phyloP scores from a whole-genome alignment of 331 rosid species.

The Quercus lobata region DNA sequence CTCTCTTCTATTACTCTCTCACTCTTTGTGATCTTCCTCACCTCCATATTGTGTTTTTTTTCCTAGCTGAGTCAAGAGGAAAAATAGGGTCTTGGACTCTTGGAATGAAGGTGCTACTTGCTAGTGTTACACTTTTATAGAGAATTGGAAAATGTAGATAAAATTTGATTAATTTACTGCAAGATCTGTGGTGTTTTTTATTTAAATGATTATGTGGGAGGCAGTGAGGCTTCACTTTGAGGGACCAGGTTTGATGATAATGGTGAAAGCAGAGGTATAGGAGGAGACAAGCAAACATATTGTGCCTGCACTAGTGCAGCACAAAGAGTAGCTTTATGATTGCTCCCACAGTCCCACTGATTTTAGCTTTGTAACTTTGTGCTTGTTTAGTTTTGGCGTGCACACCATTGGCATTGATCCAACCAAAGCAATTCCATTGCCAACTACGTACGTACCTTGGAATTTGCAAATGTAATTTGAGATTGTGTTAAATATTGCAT shows the following conservation, averaged over 20 bases:
- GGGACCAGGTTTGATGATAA: constrained; percentile 48
- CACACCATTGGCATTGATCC: constrained; percentile 14
- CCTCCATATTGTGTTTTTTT: constrained; percentile 32
- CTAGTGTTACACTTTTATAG: constrained; percentile 3
- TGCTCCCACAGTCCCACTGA: constrained; percentile 37
- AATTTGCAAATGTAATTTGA: background rate
- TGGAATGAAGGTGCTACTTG: background rate
- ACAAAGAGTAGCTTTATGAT: constrained; percentile 25
- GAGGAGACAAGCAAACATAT: constrained; percentile 76
- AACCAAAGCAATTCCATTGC: background rate
- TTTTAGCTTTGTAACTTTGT: constrained; percentile 29
- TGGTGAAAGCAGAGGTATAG: constrained; percentile 37
- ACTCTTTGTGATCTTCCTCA: constrained; percentile 32
- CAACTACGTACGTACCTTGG: background rate
- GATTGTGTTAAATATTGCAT: no score
- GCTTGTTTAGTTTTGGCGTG: constrained; percentile 44
- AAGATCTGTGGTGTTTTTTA: background rate
- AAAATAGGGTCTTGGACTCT: background rate
- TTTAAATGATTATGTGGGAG: constrained; percentile 25
- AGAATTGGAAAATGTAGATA: background rate
- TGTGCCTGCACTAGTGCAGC: constrained; percentile 39
- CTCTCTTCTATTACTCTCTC: constrained; percentile 50
- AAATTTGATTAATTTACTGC: background rate
- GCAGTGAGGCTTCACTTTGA: constrained; percentile 29
- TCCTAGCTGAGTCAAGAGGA: background rate